Conservation (phyloP, 2,329 filamentous ascomycete genomes). For the Claviceps sp. region DNA sequence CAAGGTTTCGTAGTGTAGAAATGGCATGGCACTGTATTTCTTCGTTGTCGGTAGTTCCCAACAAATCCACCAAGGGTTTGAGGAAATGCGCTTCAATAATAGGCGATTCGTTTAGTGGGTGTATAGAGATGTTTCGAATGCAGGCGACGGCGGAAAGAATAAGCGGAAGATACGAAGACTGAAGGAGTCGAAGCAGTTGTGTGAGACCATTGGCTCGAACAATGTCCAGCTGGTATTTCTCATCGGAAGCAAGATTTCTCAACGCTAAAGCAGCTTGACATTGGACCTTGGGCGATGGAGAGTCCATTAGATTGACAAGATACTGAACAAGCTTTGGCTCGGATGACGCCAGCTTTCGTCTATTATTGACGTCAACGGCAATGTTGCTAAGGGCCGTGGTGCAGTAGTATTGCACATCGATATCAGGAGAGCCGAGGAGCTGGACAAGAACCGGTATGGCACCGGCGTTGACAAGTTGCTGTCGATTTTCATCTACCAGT, state of each 20-base stretch:
- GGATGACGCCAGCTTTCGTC: constrained; percentile 79
- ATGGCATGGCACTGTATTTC: constrained; percentile 99
- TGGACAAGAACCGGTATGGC: constrained; percentile 97
- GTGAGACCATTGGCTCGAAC: constrained; percentile 77
- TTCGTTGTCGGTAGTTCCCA: constrained; percentile 93
- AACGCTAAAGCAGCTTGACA: constrained; percentile 92
- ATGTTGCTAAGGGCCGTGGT: constrained; percentile 98
- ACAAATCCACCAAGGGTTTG: constrained; percentile 80
- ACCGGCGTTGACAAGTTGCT: constrained; percentile 92
- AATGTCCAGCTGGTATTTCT: constrained; percentile 97
- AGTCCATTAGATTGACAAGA: constrained; percentile 92
- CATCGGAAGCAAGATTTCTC: constrained; percentile 89
- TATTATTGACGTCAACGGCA: constrained; percentile 82
- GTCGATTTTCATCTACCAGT: constrained; percentile 75
- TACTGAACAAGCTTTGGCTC: constrained; percentile 88
- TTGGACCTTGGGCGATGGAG: constrained; percentile 91
- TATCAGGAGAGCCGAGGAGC: constrained; percentile 80
- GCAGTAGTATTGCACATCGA: constrained; percentile 98
- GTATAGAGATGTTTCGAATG: constrained; percentile 97
- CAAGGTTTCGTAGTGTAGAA: constrained; percentile 87
- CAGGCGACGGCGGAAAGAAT: constrained; percentile 95
- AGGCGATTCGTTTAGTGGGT: constrained; percentile 92
- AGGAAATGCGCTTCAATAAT: constrained; percentile 97
- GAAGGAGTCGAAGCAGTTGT: constrained; percentile 75
- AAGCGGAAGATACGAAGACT: constrained; percentile 89